These are phyloP conservation scores for Termitomyces sp. DNA, from an alignment of 768 basidiomycete species.

Conservation along the genomic window DNA sequence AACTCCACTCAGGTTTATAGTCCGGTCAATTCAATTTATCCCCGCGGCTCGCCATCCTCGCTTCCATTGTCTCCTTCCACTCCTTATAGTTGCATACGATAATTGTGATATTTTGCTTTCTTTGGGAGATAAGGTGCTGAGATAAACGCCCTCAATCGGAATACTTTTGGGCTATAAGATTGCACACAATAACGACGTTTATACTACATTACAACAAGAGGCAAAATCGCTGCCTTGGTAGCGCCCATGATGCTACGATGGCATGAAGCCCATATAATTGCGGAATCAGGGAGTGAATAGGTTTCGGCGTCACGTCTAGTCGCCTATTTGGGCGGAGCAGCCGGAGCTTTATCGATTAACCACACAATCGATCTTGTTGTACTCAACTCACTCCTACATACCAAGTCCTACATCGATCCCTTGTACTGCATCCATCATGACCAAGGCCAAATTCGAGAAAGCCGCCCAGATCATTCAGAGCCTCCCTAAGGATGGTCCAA, in stretches of 20 bases:
- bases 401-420: too few relatives aligned
- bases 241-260: neutral
- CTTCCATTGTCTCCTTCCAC: neutral
- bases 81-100: neutral
- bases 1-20: slow-evolving; percentile 4
- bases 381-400: neutral
- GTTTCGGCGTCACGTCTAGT: neutral
- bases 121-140: neutral
- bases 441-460: slow-evolving; percentile 70
- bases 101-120: neutral
- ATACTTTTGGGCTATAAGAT: too few relatives aligned
- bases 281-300: neutral
- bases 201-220: neutral
- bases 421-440: too few relatives aligned
- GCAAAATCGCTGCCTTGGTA: neutral
- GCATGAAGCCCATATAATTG: neutral
- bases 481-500: slow-evolving; percentile 78
- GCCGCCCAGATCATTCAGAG: slow-evolving; percentile 62
- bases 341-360: slow-evolving; percentile 11
- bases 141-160: neutral
- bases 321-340: slow-evolving; percentile 16
- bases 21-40: slow-evolving; percentile 7
- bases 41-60: neutral
- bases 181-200: too few relatives aligned
- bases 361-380: slow-evolving; percentile 3